These are phyloP conservation scores for Kodamaea plutei DNA, from an alignment of 1,139 yeast genomes.

Conservation along the genomic window DNA sequence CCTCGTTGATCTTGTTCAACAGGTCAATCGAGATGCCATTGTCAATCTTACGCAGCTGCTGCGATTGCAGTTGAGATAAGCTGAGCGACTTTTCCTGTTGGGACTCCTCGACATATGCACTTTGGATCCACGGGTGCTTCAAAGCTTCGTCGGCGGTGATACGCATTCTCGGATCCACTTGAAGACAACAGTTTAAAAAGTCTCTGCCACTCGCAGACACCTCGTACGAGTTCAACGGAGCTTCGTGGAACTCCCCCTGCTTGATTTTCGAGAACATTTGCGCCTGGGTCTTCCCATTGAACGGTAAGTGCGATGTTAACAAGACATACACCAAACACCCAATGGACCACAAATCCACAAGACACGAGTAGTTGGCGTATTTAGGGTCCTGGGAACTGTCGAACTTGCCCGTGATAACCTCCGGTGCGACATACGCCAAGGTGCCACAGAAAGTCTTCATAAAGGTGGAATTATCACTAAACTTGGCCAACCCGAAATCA, in stretches of 20 bases:
- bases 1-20: conserved; percentile 38
- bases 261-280: conserved; percentile 73
- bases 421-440: conserved; percentile 90
- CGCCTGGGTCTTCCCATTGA: conserved; percentile 88
- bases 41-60: conserved; percentile 54
- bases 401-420: conserved; percentile 73
- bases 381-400: conserved; percentile 29
- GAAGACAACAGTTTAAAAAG: conserved; percentile 64
- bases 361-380: conserved; percentile 61
- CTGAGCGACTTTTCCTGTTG: conserved; percentile 45
- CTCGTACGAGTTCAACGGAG: conserved; percentile 66
- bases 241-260: conserved; percentile 74
- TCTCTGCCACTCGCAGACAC: conserved; percentile 63
- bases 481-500: conserved; percentile 88
- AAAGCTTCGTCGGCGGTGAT: conserved; percentile 72
- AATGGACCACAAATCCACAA: conserved; percentile 92
- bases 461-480: conserved; percentile 69
- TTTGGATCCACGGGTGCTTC: conserved; percentile 59
- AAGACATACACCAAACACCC: conserved; percentile 88
- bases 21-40: conserved; percentile 41
- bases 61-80: conserved; percentile 68
- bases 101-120: conserved; percentile 27
- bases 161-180: conserved; percentile 69
- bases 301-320: conserved; percentile 87
- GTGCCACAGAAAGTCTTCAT: conserved; percentile 92